phyloP scores from a whole-genome alignment of 2,329 filamentous ascomycete species.

The Pyrenophora tritici-repentis region DNA sequence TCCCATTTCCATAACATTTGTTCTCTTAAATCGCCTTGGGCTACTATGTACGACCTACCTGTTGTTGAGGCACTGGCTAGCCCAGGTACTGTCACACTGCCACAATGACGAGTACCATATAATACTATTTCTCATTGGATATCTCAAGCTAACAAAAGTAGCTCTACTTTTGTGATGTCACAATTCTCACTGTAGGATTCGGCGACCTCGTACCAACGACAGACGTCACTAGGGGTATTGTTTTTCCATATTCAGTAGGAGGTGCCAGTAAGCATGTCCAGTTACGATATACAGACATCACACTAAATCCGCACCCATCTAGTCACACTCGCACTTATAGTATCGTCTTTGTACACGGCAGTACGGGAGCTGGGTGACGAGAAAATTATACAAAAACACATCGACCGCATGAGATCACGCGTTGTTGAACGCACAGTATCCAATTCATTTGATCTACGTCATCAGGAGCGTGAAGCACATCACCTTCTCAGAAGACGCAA shows the following conservation, averaged over 20 bases:
- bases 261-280: constrained; percentile 58
- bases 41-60: too few relatives aligned
- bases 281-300: too few relatives aligned
- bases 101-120: too few relatives aligned
- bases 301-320: too few relatives aligned
- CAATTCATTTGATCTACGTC: constrained; percentile 55
- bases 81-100: too few relatives aligned
- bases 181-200: constrained; percentile 50
- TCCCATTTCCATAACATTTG: too few relatives aligned
- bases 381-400: constrained; percentile 65
- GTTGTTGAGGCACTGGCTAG: too few relatives aligned
- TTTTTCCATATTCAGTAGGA: constrained; percentile 82
- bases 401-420: constrained; percentile 58
- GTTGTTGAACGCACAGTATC: constrained; percentile 62
- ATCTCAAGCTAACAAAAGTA: too few relatives aligned
- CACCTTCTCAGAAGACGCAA: constrained; percentile 27
- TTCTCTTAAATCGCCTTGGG: too few relatives aligned
- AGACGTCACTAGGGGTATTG: constrained; percentile 67
- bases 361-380: constrained; percentile 63
- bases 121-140: too few relatives aligned
- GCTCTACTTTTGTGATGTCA: constrained; percentile 53
- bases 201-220: constrained; percentile 62
- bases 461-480: constrained; percentile 36
- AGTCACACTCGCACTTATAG: constrained; percentile 81
- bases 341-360: constrained; percentile 76